Base-by-base conservation (phyloP, 1,284 basidiomycete genomes). In the Ganoderma boninense region DNA sequence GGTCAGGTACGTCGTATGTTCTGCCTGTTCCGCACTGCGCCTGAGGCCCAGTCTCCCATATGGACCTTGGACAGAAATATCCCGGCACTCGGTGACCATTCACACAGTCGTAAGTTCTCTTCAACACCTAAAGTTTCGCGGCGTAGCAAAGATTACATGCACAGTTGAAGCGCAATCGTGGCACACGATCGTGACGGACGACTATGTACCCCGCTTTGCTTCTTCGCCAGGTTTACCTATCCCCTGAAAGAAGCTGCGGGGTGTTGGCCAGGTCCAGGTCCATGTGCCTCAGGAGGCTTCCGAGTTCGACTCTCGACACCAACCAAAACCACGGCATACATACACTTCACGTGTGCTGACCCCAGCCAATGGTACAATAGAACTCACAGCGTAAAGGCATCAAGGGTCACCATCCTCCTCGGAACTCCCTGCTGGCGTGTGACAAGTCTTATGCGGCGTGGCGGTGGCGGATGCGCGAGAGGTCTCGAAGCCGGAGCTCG, bases 161-260 rank as follows among this genome's bases (percentile, higher is more conserved):
- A n/a, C 44, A 20, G 44, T 7, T 46, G 6, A 20, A 46, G 44
- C 44, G 44, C 44, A 20, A 46, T 46, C 29, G 29, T 32, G 20
- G 46, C n/a, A n/a, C 46, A 49, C 46, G 20, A 49, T 49, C 14
- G 11, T 18, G 18, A 23, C 46, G 43, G 43, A 43, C 38, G 38
- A 38, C 29, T 44, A 16, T 16, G 44, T 49, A 23, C 46, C 46
- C 46, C 46, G 46, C 46, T 52, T 52, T 26, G 49, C 23, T 52
- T 52, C 49, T 4, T 26, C 6, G 23, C 49, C 13, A 26, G 26
- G 49, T 52, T 52, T 52, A 52, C 26, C 49, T 26, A 20, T 13
- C 23, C 49, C 49, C 49, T 52, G 49, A 52, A 52, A 52, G 49
- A 52, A 52, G 23, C 49, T 52, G 49, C 49, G 49, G 49, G 49